Base-by-base conservation (phyloP, 2,329 filamentous ascomycete species). In the Fusarium setosum region DNA sequence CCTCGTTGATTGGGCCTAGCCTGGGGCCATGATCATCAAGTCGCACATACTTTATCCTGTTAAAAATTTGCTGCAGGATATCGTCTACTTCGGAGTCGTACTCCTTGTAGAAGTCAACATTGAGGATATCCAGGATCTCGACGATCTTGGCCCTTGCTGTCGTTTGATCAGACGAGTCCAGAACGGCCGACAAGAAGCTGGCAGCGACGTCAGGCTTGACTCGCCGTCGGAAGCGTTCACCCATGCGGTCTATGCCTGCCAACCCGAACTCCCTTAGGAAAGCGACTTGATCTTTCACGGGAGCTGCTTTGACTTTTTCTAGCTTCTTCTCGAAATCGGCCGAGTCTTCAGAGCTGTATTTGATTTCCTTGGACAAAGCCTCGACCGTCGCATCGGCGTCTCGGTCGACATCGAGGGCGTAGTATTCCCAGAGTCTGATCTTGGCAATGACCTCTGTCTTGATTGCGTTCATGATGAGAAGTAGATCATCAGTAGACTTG, bases 1-100 rank as follows among this genome's bases (percentile, higher is more conserved):
- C 81, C 8, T 88, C 80, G 56, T 88, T 91, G 74, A 99, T 92
- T 17, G 90, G 87, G 1, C 96, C 96, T 52, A 92, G 81, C 76
- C 92, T 95, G 4, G 96, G 96, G 1, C 96, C 96, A 74, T 98
- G 87, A 0, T 93, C 91, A 67, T 98, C 96, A n/a, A 99, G 80
- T 35, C 96, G 91, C 64, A 95, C 88, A 80, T 99, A 99, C 78
- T 97, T 97, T 81, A 94, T 92, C 62, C 96, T 90, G 75, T 97
- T 97, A 82, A 91, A 97, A 23, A 98, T 82, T 78, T 99, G 95
- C 63, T 97, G 90, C 56, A 97, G 85, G 67, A 97, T 96, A 66
- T 92, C 92, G 23, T 87, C 87, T 11, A 92, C 84, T 75, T 99
- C 96, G 18, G 81, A 82, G 74, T 99, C 94, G 76, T 97, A 99